These are phyloP conservation scores for Penicillium sp. DNA, from an alignment of 2,329 filamentous ascomycete species.

Conservation along the genomic window DNA sequence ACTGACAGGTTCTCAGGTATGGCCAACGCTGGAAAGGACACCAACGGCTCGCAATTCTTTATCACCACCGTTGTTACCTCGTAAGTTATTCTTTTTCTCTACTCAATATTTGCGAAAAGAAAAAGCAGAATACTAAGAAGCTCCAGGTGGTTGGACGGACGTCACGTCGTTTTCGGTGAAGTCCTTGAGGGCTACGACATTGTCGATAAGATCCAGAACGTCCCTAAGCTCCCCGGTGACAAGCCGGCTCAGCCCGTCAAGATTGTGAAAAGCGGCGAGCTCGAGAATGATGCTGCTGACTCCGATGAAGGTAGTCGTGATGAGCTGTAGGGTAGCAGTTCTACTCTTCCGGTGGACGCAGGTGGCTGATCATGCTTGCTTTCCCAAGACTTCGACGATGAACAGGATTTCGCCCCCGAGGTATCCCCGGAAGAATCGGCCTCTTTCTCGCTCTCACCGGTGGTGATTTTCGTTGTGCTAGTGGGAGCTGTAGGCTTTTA, in stretches of 20 bases:
- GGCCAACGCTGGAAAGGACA: slow-evolving; percentile 61
- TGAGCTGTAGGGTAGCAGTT: slow-evolving; percentile 52
- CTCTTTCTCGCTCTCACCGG: slow-evolving; percentile 14
- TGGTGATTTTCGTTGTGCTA: slow-evolving; percentile 16
- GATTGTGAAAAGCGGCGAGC: slow-evolving; percentile 61
- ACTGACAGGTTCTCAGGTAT: slow-evolving; percentile 45
- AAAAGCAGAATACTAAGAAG: slow-evolving; percentile 7
- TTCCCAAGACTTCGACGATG: slow-evolving; percentile 19
- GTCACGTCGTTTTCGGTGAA: slow-evolving; percentile 64
- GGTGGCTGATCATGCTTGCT: slow-evolving; percentile 33
- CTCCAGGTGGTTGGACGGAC: slow-evolving; percentile 54
- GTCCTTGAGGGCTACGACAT: slow-evolving; percentile 63
- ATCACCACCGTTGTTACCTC: slow-evolving; percentile 57
- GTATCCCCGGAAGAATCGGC: slow-evolving; percentile 6
- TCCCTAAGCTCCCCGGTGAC: slow-evolving; percentile 52
- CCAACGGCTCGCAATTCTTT: slow-evolving; percentile 63
- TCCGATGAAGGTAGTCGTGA: slow-evolving; percentile 58
- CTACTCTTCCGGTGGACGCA: slow-evolving; percentile 21
- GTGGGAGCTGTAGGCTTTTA: slow-evolving; percentile 18
- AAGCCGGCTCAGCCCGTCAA: slow-evolving; percentile 55
- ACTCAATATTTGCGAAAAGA: background rate
- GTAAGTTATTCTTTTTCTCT: slow-evolving; percentile 20
- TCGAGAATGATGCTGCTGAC: slow-evolving; percentile 47
- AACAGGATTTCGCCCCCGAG: slow-evolving; percentile 6
- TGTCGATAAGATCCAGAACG: slow-evolving; percentile 60